Conservation (phyloP, 164 flowering plant species). For the Aristolochia contorta region DNA sequence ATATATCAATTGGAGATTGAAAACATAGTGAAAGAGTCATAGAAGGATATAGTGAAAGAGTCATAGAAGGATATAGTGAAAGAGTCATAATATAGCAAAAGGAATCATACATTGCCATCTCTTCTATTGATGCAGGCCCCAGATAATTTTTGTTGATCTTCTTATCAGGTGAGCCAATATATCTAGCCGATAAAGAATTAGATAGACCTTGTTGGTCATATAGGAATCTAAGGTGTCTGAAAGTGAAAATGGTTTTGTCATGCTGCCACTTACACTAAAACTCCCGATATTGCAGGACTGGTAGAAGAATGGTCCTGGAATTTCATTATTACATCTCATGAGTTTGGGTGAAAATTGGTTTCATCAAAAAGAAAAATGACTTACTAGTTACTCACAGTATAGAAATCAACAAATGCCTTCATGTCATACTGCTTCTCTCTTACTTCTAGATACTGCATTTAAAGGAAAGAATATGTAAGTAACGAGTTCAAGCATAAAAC, state of each 20-base stretch:
- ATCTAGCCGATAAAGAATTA: conserved; percentile 28
- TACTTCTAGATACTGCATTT: conserved; percentile 73
- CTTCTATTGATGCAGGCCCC: conserved; percentile 86
- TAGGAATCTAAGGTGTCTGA: neutral
- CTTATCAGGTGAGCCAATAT: conserved; percentile 79
- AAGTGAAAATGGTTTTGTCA: neutral
- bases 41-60: neutral
- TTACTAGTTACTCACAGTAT: conserved; percentile 67
- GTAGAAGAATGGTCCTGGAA: conserved; percentile 47
- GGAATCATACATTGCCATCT: conserved; percentile 61
- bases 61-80: neutral
- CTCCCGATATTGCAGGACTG: conserved; percentile 56
- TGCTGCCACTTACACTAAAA: conserved; percentile 67
- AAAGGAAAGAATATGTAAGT: conserved; percentile 6
- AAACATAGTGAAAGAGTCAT: neutral
- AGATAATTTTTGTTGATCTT: conserved; percentile 59
- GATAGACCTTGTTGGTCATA: neutral
- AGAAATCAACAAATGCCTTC: conserved; percentile 71
- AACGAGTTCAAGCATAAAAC: neutral
- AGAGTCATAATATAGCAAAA: too few relatives aligned
- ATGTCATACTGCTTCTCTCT: conserved; percentile 93
- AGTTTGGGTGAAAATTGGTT: neutral
- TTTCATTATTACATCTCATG: conserved; percentile 1
- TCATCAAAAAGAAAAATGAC: neutral
- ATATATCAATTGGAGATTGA: neutral